phyloP scores from a whole-genome alignment of 1,284 basidiomycete genomes.

The Schizopora paradoxa region DNA sequence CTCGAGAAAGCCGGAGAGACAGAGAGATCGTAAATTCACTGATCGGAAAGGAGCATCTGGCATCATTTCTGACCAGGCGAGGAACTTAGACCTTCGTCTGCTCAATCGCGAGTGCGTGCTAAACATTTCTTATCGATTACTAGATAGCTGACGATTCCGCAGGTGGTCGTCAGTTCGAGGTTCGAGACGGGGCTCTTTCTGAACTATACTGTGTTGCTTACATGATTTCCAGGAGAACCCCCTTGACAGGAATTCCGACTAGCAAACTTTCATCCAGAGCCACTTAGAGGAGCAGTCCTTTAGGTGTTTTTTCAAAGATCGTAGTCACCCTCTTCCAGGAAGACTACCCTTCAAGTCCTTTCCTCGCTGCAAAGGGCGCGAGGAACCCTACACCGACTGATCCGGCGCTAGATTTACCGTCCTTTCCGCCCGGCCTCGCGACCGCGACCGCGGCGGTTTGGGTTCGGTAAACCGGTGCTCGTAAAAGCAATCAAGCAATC shows the following conservation, averaged over 20 bases:
- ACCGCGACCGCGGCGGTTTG: slow-evolving; percentile 63
- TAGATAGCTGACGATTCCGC: slow-evolving; percentile 19
- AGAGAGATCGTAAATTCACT: too few relatives aligned
- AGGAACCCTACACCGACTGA: slow-evolving; percentile 59
- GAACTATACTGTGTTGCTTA: slow-evolving; percentile 10
- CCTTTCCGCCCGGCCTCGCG: slow-evolving; percentile 58
- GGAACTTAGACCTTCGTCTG: slow-evolving; percentile 75
- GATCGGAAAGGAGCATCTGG: slow-evolving; percentile 19
- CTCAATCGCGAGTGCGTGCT: slow-evolving; percentile 73
- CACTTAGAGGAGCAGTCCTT: slow-evolving; percentile 1
- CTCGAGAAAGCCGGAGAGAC: background rate
- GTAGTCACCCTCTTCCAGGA: slow-evolving; percentile 19
- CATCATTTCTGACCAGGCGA: slow-evolving; percentile 69
- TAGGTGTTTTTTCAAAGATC: slow-evolving; percentile 12
- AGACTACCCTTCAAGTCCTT: slow-evolving; percentile 41
- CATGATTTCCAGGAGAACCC: slow-evolving; percentile 59
- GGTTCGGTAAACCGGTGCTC: slow-evolving; percentile 44
- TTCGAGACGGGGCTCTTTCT: slow-evolving; percentile 29
- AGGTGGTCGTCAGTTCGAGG: slow-evolving; percentile 81
- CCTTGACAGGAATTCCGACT: slow-evolving; percentile 53
- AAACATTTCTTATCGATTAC: slow-evolving; percentile 21
- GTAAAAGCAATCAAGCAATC: too few relatives aligned
- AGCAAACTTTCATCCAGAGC: slow-evolving; percentile 17
- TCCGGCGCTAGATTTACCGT: slow-evolving; percentile 47
- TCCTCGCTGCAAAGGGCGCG: slow-evolving; percentile 67